Evolutionary conservation across 139 green algal genomes (phyloP).

Genomic region (Desmodesmus armatus): DNA sequence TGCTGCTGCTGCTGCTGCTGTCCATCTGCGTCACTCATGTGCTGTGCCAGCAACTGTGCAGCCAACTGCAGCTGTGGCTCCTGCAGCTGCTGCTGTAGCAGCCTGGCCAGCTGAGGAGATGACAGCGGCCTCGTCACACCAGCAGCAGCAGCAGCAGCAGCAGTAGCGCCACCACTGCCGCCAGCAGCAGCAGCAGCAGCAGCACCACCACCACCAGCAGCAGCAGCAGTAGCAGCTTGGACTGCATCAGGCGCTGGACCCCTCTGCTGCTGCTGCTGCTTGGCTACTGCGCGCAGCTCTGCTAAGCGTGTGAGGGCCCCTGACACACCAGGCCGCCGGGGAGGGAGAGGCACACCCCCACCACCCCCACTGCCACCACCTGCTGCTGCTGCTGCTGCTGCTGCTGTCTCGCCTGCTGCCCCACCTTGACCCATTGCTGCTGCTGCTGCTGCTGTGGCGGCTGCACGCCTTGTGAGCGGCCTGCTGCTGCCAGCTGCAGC

Average conservation of each 20-base stretch:
- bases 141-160: background rate
- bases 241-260: background rate
- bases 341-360: too few relatives aligned
- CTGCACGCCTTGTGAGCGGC: too few relatives aligned
- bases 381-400: too few relatives aligned
- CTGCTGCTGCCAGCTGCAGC: too few relatives aligned
- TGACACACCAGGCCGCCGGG: too few relatives aligned
- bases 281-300: background rate
- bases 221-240: constrained; percentile 2
- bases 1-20: too few relatives aligned
- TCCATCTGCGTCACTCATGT: too few relatives aligned
- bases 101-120: background rate
- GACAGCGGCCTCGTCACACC: background rate
- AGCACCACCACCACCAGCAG: background rate
- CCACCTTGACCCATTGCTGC: too few relatives aligned
- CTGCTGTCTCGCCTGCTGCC: too few relatives aligned
- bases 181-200: background rate
- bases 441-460: too few relatives aligned
- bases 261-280: background rate
- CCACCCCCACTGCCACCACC: too few relatives aligned
- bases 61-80: background rate
- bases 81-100: constrained; percentile 14
- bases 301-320: too few relatives aligned
- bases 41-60: constrained; percentile 8
- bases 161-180: background rate